Evolutionary conservation across 768 basidiomycete species (phyloP).

Genomic region (Phylloporus rhodoxanthus): DNA sequence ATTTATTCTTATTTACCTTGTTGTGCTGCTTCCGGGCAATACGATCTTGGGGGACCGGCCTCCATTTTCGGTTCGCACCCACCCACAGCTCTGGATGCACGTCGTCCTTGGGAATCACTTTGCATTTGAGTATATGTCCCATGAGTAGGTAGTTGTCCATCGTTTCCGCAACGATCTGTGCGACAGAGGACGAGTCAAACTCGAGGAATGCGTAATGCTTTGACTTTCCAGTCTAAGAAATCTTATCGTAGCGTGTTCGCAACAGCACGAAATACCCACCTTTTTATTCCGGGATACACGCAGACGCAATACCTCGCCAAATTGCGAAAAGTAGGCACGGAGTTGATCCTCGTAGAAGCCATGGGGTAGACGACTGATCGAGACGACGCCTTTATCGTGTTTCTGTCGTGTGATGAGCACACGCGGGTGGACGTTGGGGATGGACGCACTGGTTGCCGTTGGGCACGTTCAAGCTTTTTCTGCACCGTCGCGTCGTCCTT

Average conservation of each 20-base stretch:
- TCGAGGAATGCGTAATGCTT: slow-evolving; percentile 98
- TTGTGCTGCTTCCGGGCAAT: slow-evolving; percentile 72
- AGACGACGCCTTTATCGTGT: slow-evolving; percentile 77
- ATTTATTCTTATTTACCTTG: slow-evolving; percentile 46
- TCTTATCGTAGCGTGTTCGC: background rate
- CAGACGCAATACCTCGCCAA: slow-evolving; percentile 82
- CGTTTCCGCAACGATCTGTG: slow-evolving; percentile 93
- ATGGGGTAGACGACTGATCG: slow-evolving; percentile 87
- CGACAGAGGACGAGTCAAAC: slow-evolving; percentile 83
- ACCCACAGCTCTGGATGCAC: slow-evolving; percentile 94
- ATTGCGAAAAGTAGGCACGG: slow-evolving; percentile 89
- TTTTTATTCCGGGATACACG: slow-evolving; percentile 92
- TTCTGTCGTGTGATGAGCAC: slow-evolving; percentile 28
- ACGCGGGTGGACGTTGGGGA: background rate
- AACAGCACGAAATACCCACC: slow-evolving; percentile 36
- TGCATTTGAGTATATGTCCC: slow-evolving; percentile 91
- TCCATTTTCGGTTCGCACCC: slow-evolving; percentile 93
- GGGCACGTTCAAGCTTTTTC: slow-evolving; percentile 53
- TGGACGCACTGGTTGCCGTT: slow-evolving; percentile 57
- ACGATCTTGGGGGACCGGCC: slow-evolving; percentile 65
- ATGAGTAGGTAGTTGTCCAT: slow-evolving; percentile 98
- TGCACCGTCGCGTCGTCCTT: slow-evolving; percentile 84
- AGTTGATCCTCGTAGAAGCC: slow-evolving; percentile 98
- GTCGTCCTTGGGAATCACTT: slow-evolving; percentile 81
- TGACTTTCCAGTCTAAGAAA: slow-evolving; percentile 78